Conservation (phyloP, 805 yeast genomes). For the Yamadazyma scolyti region DNA sequence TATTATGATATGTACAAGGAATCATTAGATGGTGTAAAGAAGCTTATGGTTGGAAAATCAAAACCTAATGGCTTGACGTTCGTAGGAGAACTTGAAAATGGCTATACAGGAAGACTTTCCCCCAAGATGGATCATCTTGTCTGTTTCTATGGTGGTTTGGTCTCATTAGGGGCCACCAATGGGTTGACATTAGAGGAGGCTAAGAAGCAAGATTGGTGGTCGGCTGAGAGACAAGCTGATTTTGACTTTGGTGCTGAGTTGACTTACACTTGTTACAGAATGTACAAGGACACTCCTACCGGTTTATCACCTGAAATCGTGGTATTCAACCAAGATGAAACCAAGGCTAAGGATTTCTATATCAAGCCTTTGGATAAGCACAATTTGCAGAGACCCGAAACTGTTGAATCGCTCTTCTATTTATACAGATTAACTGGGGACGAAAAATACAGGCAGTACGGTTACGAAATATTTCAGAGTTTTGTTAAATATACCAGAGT, state of each 20-base stretch:
- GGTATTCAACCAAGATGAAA: conserved; percentile 62
- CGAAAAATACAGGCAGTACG: conserved; percentile 81
- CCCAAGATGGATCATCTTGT: conserved; percentile 90
- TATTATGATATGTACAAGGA: conserved; percentile 76
- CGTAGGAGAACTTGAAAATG: conserved; percentile 74
- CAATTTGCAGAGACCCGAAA: conserved; percentile 89
- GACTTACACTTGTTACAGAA: conserved; percentile 76
- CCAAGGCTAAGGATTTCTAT: conserved; percentile 49
- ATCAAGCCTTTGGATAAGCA: conserved; percentile 74
- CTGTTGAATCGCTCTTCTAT: conserved; percentile 83
- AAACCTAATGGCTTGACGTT: conserved; percentile 60
- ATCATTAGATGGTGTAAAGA: conserved; percentile 72
- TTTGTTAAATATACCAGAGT: conserved; percentile 60
- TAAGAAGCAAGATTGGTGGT: conserved; percentile 54
- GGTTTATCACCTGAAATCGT: conserved; percentile 90
- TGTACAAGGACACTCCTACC: conserved; percentile 70
- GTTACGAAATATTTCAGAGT: conserved; percentile 76
- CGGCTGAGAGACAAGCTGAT: conserved; percentile 54
- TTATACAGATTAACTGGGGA: conserved; percentile 79
- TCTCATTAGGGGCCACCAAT: conserved; percentile 85
- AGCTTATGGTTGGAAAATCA: conserved; percentile 58
- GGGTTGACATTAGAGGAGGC: conserved; percentile 62
- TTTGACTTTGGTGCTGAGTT: conserved; percentile 69
- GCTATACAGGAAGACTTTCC: conserved; percentile 57
- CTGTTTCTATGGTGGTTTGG: conserved; percentile 85